Percentiles rank a stretch among this genome's conserved stretches.
These are phyloP conservation scores for Capsicum baccatum DNA, from an alignment of 257 asterid genomes.

Conservation along the genomic window DNA sequence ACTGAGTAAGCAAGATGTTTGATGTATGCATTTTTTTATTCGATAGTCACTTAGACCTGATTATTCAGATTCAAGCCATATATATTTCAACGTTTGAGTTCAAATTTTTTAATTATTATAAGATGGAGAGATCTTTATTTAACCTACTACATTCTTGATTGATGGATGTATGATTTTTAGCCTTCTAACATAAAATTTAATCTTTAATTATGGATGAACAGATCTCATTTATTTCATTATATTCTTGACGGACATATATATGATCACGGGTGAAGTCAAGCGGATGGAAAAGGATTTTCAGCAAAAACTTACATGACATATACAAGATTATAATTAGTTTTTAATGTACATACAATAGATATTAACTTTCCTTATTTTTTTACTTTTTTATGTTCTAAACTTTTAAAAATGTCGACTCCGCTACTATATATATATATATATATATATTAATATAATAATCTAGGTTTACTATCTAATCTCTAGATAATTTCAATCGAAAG, in stretches of 20 bases:
- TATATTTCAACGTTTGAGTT: fast-evolving
- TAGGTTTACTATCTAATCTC: neutral
- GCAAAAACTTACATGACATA: neutral
- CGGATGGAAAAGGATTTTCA: neutral
- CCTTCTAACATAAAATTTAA: neutral
- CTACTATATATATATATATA: neutral
- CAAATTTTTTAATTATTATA: neutral
- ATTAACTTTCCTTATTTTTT: no score
- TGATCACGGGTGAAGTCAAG: neutral
- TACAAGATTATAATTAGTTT: no score
- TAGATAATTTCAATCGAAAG: neutral
- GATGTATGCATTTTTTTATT: neutral
- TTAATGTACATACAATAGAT: no score
- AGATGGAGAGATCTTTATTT: neutral
- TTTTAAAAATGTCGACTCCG: no score
- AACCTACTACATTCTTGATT: neutral
- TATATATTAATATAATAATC: no score
- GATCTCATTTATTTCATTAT: neutral
- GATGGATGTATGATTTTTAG: neutral
- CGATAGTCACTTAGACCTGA: neutral
- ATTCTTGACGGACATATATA: neutral
- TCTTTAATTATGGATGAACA: neutral
- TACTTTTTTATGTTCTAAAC: no score
- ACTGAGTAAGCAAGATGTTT: neutral
- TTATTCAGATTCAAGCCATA: neutral